These are phyloP conservation scores for Prunus dulcis DNA, from an alignment of 306 rosid species.

Conservation along the genomic window DNA sequence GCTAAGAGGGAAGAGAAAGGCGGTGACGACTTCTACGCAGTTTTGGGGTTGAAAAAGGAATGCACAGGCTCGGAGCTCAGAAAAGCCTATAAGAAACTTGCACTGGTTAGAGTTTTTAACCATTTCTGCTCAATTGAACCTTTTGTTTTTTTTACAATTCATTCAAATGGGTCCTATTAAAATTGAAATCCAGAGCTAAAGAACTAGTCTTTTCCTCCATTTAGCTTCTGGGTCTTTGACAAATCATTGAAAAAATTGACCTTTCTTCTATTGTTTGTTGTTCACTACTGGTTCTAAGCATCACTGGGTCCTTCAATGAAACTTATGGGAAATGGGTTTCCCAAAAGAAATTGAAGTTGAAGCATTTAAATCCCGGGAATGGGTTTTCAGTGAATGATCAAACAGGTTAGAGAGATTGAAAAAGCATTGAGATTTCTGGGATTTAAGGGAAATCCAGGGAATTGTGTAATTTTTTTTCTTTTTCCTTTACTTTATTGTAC, in stretches of 20 bases:
- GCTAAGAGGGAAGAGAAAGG: constrained; percentile 53
- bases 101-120: constrained; percentile 58
- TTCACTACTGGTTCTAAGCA: constrained; percentile 3
- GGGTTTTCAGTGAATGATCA: constrained; percentile 10
- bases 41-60: constrained; percentile 79
- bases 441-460: constrained; percentile 1
- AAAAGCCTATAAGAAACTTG: constrained; percentile 83
- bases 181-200: background rate
- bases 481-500: background rate
- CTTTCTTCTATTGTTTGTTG: background rate
- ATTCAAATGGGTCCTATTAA: constrained; percentile 16
- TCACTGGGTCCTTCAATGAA: background rate
- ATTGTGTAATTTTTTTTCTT: background rate
- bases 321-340: constrained; percentile 5
- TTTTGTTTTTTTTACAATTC: background rate
- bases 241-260: background rate
- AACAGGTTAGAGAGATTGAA: constrained; percentile 14
- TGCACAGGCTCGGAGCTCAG: constrained; percentile 71
- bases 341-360: background rate
- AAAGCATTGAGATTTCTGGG: background rate
- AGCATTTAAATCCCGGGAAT: background rate
- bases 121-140: background rate
- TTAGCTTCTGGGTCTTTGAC: constrained; percentile 8
- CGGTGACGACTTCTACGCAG: constrained; percentile 59
- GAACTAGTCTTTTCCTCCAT: background rate